Base-by-base conservation (phyloP, 2,329 filamentous ascomycete species). In the Talaromyces sp. region DNA sequence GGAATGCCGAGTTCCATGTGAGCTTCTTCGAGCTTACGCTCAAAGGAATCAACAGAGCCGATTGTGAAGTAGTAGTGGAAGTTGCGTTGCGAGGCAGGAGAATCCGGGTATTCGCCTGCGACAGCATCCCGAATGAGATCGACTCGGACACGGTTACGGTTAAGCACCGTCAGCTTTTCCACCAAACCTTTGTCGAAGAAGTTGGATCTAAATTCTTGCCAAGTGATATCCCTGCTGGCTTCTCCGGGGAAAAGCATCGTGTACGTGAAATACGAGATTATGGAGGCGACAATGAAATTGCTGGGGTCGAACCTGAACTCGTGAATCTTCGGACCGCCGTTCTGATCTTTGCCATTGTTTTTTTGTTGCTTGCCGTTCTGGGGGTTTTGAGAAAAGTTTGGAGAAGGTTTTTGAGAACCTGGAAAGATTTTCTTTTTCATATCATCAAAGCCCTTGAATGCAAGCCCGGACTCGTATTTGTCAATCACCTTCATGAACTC, bases 161-260 rank as follows among this genome's bases (percentile, higher is more conserved):
- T 87, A 57, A 96, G 84, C 36, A 96, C 88, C 19, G 88, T 88
- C 67, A 99, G 84, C 80, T 93, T 97, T 78, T 97, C 91, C 22
- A 99, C 93, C 27, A 99, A 83, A 8, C 95, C 95, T 81, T 96
- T 97, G 78, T 97, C 92, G 63, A 99, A 82, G 82, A 96, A 98
- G 33, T 92, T 95, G 68, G 87, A 93, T 65, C 91, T 84, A 78
- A 99, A 91, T 78, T 99, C 95, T 78, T 99, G 93, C 91, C 92
- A 99, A 60, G 95, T 98, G 62, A 99, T 97, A 73, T 99, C 93
- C 70, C 87, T 82, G 60, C 80, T 82, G 64, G 81, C 83, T 65
- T 90, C 87, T 22, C 84, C 83, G 3, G 88, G 88, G 62, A 91
- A 83, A 61, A 93, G 78, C 65, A 84, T 81, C 60, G 83, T 80